Evolutionary conservation across 2,329 filamentous ascomycete genomes (phyloP).

Genomic region (Epichloe gansuensis): DNA sequence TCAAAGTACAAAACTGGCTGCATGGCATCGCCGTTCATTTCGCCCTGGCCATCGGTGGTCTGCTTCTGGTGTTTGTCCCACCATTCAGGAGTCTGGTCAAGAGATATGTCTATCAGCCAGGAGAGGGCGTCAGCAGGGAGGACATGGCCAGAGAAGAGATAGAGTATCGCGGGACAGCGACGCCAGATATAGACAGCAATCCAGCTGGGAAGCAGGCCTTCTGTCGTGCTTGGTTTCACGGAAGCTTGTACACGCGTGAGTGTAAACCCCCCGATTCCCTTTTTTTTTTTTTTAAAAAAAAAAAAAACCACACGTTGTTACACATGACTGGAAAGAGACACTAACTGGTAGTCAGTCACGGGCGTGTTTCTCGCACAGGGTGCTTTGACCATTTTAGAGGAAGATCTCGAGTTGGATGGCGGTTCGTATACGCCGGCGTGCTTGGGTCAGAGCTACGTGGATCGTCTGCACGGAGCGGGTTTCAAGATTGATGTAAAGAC

Average conservation of each 20-base stretch:
- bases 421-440: conserved; percentile 62
- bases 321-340: background rate
- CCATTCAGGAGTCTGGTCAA: conserved; percentile 33
- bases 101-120: conserved; percentile 36
- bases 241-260: conserved; percentile 54
- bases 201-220: conserved; percentile 35
- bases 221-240: conserved; percentile 41
- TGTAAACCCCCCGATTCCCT: conserved; percentile 3
- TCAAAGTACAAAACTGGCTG: conserved; percentile 36
- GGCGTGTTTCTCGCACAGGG: conserved; percentile 50
- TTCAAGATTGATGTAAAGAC: conserved; percentile 47
- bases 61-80: conserved; percentile 32
- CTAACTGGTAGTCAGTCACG: conserved; percentile 37
- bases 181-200: conserved; percentile 38
- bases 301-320: background rate
- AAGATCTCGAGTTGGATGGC: conserved; percentile 46
- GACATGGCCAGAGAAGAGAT: conserved; percentile 43
- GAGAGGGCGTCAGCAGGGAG: conserved; percentile 40
- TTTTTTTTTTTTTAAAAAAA: too few relatives aligned
- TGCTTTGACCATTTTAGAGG: conserved; percentile 51
- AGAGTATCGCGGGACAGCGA: conserved; percentile 51
- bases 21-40: conserved; percentile 38
- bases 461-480: conserved; percentile 47
- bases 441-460: conserved; percentile 53
- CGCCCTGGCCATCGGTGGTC: conserved; percentile 27